Evolutionary conservation across 2,329 filamentous ascomycete genomes (phyloP).

Genomic region (Dactylella cylindrospora): DNA sequence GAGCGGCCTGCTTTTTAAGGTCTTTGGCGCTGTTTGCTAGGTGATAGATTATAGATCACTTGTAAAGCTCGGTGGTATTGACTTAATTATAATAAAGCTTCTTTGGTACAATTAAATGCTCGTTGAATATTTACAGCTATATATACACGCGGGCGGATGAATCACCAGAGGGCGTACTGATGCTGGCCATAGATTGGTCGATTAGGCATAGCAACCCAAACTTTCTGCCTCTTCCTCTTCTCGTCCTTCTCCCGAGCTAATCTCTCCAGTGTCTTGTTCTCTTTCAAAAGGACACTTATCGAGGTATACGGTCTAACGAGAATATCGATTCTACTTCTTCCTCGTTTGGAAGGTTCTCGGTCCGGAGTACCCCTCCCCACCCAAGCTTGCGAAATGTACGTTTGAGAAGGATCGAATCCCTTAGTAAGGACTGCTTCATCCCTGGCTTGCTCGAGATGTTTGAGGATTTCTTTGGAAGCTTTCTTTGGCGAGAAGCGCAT

Average conservation of each 20-base stretch:
- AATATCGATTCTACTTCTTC: slow-evolving; percentile 69
- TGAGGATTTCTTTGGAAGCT: slow-evolving; percentile 75
- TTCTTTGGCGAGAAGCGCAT: slow-evolving; percentile 97
- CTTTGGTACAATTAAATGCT: too few species aligned
- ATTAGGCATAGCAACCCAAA: slow-evolving; percentile 87
- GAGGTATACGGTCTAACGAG: slow-evolving; percentile 73
- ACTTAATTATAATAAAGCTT: too few species aligned
- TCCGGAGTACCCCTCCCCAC: slow-evolving; percentile 73
- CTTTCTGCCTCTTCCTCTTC: slow-evolving; percentile 71
- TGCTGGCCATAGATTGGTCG: slow-evolving; percentile 79
- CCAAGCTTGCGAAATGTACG: slow-evolving; percentile 93
- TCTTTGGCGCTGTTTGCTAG: not conserved
- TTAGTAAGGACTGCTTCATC: slow-evolving; percentile 76
- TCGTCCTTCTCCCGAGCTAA: slow-evolving; percentile 74
- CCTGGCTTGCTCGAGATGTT: slow-evolving; percentile 76
- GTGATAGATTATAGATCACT: not conserved
- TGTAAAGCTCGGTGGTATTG: not conserved
- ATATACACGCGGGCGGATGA: slow-evolving; percentile 16
- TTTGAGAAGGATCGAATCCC: slow-evolving; percentile 84
- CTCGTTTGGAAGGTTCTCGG: slow-evolving; percentile 68
- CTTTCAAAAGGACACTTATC: slow-evolving; percentile 81
- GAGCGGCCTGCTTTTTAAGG: not conserved
- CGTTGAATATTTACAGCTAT: not conserved
- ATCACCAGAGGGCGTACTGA: slow-evolving; percentile 85
- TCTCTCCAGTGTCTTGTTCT: slow-evolving; percentile 85